Evolutionary conservation across 2,329 filamentous ascomycete species (phyloP).

Genomic region (Calonectria pseudoturangicola): DNA sequence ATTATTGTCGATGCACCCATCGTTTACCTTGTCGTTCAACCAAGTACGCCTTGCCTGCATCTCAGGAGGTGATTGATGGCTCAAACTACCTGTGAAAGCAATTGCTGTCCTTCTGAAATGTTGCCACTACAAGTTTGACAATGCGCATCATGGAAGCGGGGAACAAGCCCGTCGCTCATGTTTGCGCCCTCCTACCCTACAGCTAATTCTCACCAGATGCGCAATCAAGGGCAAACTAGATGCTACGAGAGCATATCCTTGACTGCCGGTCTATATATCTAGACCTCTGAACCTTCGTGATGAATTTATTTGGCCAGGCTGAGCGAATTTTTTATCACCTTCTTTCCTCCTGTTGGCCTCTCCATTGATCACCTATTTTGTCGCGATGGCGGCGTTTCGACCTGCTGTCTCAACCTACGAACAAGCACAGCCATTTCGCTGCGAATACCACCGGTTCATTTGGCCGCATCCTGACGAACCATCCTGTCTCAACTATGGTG

Average conservation of each 20-base stretch:
- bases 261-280: background rate
- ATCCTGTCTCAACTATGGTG: background rate
- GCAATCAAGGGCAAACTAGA: slow-evolving; percentile 20
- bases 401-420: background rate
- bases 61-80: too few species aligned
- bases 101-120: too few species aligned
- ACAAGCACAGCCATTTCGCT: background rate
- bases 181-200: background rate
- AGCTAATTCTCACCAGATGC: background rate
- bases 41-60: background rate
- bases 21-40: background rate
- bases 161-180: background rate
- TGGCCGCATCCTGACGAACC: background rate
- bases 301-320: too few species aligned
- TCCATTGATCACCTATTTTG: background rate
- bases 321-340: too few species aligned
- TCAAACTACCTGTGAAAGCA: background rate
- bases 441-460: too few species aligned
- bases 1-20: background rate
- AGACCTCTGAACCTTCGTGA: too few species aligned
- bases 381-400: background rate
- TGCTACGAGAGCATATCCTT: background rate
- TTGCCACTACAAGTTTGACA: background rate
- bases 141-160: background rate
- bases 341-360: background rate